Percentiles rank a stretch among this genome's conserved stretches.
These are phyloP conservation scores for Actinomucor elegans DNA, from an alignment of 371 early-diverging fungal species.

Conservation along the genomic window DNA sequence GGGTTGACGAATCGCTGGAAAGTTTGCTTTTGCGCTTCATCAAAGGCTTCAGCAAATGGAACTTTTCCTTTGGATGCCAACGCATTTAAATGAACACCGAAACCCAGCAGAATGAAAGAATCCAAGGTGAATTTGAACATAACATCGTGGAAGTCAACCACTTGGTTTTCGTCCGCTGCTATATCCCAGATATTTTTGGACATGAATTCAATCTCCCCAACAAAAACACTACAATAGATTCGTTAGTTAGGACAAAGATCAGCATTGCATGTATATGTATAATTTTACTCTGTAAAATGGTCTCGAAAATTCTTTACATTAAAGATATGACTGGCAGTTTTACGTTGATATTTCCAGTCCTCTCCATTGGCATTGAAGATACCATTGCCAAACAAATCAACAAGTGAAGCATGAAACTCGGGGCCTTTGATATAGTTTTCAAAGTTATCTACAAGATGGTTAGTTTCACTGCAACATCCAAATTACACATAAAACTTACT, in stretches of 20 bases:
- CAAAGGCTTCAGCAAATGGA: slow-evolving; percentile 54
- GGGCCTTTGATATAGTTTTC: slow-evolving; percentile 38
- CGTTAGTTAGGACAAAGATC: background rate
- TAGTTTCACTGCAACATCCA: background rate
- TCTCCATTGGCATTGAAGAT: slow-evolving; percentile 47
- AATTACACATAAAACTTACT: slow-evolving; percentile 14
- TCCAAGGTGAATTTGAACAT: slow-evolving; percentile 63
- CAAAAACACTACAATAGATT: slow-evolving; percentile 29
- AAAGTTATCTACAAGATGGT: slow-evolving; percentile 24
- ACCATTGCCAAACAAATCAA: slow-evolving; percentile 33
- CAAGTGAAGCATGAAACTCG: slow-evolving; percentile 20
- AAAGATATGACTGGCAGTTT: slow-evolving; percentile 51
- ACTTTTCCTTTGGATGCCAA: slow-evolving; percentile 27
- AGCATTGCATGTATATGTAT: too few species aligned
- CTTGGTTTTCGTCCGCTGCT: slow-evolving; percentile 25
- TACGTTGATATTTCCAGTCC: slow-evolving; percentile 43
- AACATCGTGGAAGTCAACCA: slow-evolving; percentile 59
- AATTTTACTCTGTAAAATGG: slow-evolving; percentile 44
- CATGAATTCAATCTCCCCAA: slow-evolving; percentile 30
- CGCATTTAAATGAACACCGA: slow-evolving; percentile 53
- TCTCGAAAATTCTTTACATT: slow-evolving; percentile 55
- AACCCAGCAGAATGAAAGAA: slow-evolving; percentile 55
- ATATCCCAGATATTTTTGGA: slow-evolving; percentile 27
- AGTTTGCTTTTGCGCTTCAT: slow-evolving; percentile 39
- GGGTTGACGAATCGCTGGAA: slow-evolving; percentile 52